These are phyloP conservation scores for Acacia melanoxylon DNA, from an alignment of 306 rosid genomes.

Conservation along the genomic window DNA sequence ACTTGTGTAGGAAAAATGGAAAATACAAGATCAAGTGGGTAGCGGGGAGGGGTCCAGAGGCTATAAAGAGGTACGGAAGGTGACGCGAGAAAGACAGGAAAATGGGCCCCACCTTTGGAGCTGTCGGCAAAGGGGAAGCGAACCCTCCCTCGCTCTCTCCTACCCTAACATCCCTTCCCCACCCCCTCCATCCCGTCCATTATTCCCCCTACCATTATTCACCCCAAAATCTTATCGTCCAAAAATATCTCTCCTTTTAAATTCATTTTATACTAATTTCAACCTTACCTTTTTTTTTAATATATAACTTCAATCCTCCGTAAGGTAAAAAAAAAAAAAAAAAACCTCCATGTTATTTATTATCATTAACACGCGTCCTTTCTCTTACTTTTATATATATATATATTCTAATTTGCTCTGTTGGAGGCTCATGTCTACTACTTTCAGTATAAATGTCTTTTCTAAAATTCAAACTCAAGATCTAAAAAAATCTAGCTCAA, in stretches of 20 bases:
- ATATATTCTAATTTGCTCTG: no score
- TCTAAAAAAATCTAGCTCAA: accelerated
- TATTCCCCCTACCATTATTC: not conserved
- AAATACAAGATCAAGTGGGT: not conserved
- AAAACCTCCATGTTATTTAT: no score
- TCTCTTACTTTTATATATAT: no score
- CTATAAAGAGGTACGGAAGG: not conserved
- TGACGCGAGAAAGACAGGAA: conserved; percentile 31
- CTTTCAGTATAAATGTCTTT: no score
- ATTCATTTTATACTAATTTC: no score
- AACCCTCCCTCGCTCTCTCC: not conserved
- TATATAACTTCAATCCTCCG: no score
- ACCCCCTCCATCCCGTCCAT: not conserved
- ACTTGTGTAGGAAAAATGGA: no score
- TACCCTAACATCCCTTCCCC: not conserved
- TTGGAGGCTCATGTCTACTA: no score
- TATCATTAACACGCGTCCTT: no score
- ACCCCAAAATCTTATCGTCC: not conserved
- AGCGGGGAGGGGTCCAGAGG: not conserved
- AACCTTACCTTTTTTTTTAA: no score
- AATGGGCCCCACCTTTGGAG: conserved; percentile 32
- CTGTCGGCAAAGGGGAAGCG: conserved; percentile 66
- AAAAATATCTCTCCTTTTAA: not conserved
- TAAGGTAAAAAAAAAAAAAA: no score
- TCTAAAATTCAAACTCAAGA: no score